Evolutionary conservation across 495 filamentous ascomycete genomes (phyloP).

Genomic region (Cryomyces minteri): DNA sequence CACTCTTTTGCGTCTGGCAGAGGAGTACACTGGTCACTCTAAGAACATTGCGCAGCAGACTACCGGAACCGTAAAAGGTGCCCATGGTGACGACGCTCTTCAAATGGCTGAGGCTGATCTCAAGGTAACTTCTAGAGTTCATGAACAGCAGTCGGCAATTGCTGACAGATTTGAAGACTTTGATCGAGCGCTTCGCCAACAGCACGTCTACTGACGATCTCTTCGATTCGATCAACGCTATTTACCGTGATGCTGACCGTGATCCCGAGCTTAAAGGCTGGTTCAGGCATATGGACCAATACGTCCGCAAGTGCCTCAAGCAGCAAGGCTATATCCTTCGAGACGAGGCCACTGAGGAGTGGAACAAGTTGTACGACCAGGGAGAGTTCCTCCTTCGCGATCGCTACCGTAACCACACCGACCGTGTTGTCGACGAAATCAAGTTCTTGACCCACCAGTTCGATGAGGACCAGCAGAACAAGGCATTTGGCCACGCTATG

Average conservation of each 20-base stretch:
- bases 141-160: conserved; percentile 13
- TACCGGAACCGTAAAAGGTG: conserved; percentile 47
- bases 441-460: conserved; percentile 85
- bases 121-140: conserved; percentile 30
- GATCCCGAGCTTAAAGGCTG: conserved; percentile 78
- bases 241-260: conserved; percentile 80
- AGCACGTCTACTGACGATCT: conserved; percentile 75
- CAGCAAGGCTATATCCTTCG: conserved; percentile 85
- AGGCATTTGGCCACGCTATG: conserved; percentile 51
- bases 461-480: conserved; percentile 71
- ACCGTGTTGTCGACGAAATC: conserved; percentile 73
- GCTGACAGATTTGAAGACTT: conserved; percentile 41
- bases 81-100: conserved; percentile 39
- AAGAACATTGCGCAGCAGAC: conserved; percentile 43
- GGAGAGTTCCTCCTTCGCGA: conserved; percentile 79
- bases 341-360: conserved; percentile 62
- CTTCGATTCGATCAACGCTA: conserved; percentile 65
- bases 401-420: conserved; percentile 72
- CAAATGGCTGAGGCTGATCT: conserved; percentile 60
- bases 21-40: conserved; percentile 66
- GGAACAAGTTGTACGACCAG: conserved; percentile 69
- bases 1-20: conserved; percentile 65
- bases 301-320: conserved; percentile 67
- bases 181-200: conserved; percentile 93
- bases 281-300: conserved; percentile 65